These are phyloP conservation scores for Ustilago curta DNA, from an alignment of 1,284 basidiomycete species.

Conservation along the genomic window DNA sequence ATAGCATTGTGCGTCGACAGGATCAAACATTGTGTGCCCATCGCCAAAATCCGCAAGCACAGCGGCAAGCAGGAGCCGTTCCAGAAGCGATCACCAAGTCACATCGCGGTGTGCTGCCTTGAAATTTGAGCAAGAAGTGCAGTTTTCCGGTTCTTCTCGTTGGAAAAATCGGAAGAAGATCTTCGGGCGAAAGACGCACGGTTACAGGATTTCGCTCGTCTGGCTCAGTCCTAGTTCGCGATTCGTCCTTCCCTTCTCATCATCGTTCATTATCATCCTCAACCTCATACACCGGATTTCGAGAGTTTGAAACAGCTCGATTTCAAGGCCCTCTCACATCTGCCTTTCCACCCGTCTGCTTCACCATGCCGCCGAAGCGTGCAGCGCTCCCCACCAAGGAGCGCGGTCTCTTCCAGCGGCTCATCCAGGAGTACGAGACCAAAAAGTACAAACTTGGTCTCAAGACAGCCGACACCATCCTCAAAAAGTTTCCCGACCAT, in stretches of 20 bases:
- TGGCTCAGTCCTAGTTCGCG: neutral
- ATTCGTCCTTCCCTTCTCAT: neutral
- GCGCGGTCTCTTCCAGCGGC: conserved; percentile 84
- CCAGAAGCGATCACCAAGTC: conserved; percentile 14
- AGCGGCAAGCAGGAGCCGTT: neutral
- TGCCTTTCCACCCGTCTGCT: neutral
- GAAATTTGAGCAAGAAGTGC: neutral
- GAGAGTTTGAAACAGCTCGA: too few relatives aligned
- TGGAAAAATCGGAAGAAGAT: conserved; percentile 31
- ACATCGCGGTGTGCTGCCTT: conserved; percentile 22
- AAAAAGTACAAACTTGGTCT: conserved; percentile 89
- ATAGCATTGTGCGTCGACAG: neutral
- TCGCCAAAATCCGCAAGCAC: neutral
- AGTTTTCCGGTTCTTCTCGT: conserved; percentile 12
- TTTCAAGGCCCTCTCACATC: too few relatives aligned
- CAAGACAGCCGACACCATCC: conserved; percentile 91
- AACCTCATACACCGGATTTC: neutral
- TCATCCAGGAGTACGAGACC: conserved; percentile 83
- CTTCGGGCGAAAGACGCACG: conserved; percentile 3
- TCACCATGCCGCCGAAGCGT: conserved; percentile 59
- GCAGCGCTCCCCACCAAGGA: conserved; percentile 81
- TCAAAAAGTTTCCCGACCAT: conserved; percentile 95
- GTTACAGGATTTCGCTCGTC: too few relatives aligned
- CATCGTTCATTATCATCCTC: neutral
- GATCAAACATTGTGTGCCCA: neutral